A percentile compares a stretch with the other conserved stretches of the same genome.
These are phyloP conservation scores for Lodderomyces parapsilosis DNA, from an alignment of 1,139 yeast species.

Conservation along the genomic window DNA sequence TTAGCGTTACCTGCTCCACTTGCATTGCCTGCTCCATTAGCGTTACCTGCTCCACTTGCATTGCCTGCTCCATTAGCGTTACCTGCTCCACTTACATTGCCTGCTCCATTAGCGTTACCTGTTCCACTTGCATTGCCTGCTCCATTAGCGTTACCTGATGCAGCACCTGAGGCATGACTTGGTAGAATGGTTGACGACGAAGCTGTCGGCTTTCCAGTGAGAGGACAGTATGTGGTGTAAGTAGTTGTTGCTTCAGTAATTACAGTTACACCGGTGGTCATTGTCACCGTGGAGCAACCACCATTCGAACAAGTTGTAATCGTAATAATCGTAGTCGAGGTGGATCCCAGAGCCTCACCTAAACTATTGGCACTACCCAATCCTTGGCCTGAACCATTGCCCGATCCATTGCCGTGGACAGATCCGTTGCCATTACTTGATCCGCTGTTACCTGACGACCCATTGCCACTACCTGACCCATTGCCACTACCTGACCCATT, in stretches of 20 bases:
- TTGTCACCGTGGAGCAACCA: constrained; percentile 27
- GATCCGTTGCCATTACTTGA: not conserved
- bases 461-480: not conserved
- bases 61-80: too few relatives aligned
- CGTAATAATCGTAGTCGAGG: constrained; percentile 37
- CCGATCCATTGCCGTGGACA: not conserved
- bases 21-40: too few relatives aligned
- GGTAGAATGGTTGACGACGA: not conserved
- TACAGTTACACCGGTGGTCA: constrained; percentile 39
- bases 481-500: not conserved
- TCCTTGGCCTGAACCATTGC: not conserved
- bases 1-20: too few relatives aligned
- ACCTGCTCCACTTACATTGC: too few relatives aligned
- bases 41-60: too few relatives aligned
- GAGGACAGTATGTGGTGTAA: constrained; percentile 16
- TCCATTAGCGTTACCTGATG: too few relatives aligned
- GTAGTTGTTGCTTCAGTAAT: constrained; percentile 23
- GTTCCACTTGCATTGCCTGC: too few relatives aligned
- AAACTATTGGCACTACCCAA: too few relatives aligned
- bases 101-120: too few relatives aligned
- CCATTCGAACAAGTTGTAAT: constrained; percentile 46
- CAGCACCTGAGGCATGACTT: not conserved
- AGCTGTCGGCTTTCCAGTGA: constrained; percentile 6
- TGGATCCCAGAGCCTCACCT: too few relatives aligned
- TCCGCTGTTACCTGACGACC: not conserved